Evolutionary conservation across 805 yeast species (phyloP).

Genomic region (Trichomonascus vanleenenianus): DNA sequence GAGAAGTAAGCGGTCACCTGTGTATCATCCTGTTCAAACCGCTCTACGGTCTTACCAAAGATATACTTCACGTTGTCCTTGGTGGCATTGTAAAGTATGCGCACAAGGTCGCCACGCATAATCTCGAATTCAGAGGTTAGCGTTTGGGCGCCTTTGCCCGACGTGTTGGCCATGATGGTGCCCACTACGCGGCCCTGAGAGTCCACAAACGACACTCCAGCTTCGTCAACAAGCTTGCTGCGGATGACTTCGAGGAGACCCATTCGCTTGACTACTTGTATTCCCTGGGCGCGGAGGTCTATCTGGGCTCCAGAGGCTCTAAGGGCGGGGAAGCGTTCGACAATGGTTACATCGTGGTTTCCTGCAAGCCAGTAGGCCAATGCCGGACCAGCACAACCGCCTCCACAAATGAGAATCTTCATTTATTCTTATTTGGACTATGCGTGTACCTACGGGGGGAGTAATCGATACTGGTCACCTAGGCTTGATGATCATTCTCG

Average conservation of each 20-base stretch:
- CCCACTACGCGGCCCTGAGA: background rate
- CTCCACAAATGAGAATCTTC: background rate
- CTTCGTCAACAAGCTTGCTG: background rate
- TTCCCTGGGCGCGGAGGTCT: background rate
- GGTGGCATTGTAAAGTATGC: background rate
- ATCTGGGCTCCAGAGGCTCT: constrained; percentile 1
- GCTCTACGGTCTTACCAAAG: constrained; percentile 1
- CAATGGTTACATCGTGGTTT: background rate
- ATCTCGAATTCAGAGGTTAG: constrained; percentile 3
- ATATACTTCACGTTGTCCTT: background rate
- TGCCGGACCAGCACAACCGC: background rate
- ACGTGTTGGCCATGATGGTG: background rate
- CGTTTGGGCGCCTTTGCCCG: constrained; percentile 1
- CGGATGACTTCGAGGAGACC: background rate
- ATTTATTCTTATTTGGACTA: background rate
- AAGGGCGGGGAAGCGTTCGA: background rate
- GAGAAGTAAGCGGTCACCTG: background rate
- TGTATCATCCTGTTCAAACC: background rate
- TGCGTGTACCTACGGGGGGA: no score
- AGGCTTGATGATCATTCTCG: no score
- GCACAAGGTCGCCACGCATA: constrained; percentile 3
- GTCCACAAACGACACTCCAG: background rate
- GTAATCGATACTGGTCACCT: no score
- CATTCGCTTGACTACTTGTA: background rate
- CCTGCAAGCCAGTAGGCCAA: background rate